Evolutionary conservation across 495 filamentous ascomycete genomes (phyloP), one percentile per base, ranked within the genome.

Genomic region (Penicillium coprophilum): DNA sequence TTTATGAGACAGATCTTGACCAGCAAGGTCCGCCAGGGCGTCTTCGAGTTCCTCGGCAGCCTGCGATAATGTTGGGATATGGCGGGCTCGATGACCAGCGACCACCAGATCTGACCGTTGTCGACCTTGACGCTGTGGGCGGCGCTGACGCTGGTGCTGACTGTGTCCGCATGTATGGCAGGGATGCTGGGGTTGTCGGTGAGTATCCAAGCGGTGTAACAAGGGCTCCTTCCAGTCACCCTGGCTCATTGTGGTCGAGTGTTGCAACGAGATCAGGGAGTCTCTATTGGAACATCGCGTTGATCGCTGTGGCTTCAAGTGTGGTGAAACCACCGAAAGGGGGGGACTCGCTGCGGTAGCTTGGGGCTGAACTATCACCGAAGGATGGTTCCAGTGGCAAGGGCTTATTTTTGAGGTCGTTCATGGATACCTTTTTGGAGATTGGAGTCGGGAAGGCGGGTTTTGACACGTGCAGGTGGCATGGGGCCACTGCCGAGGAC

Each of bases 381-480:
- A 64, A 59, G 0, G 65, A 60, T 27, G 79, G 78, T 17, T 74
- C 76, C 19, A 67, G 68, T 6, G 79, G 78, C n/a, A 81, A 62
- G n/a, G 78, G 76, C 43, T 80, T 81, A 20, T 80, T 77, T 47
- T 68, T 72, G 21, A 68, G 24, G 23, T 73, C 61, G 12, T 62
- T 55, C 54, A 63, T 49, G 1, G 69, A 67, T 0, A 52, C 51
- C 13, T 61, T 56, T 54, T 57, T 56, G 15, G 32, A 53, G 40
- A 51, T 47, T 24, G 64, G 54, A 5, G 34, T 32, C 10, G 43
- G 32, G 19, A 48, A 49, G 9, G 43, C 20, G 47, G 12, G 50
- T 27, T 49, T 44, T 17, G 32, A 31, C 44, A 17, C 23, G 30
- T 24, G 13, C 41, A 43, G 46, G 30, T 4, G 45, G 32, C 28